These are phyloP conservation scores for Amanita jacksonii DNA, from an alignment of 768 basidiomycete species.

Conservation along the genomic window DNA sequence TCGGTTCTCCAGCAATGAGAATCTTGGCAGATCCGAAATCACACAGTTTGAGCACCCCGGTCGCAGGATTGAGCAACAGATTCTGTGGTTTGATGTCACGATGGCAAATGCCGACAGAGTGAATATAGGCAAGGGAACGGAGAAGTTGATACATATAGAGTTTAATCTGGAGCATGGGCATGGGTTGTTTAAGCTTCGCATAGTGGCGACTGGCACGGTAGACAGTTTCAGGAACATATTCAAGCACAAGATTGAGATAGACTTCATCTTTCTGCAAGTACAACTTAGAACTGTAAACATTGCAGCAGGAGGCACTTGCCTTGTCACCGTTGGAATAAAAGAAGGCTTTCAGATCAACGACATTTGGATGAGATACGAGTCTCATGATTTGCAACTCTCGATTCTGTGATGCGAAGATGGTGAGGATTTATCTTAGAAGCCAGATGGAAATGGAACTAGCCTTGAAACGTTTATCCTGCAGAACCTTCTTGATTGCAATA, in stretches of 20 bases:
- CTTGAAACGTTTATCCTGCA: constrained; percentile 99
- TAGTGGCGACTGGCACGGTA: constrained; percentile 99
- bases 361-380: constrained; percentile 92
- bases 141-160: constrained; percentile 99
- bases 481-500: constrained; percentile 99
- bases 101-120: constrained; percentile 98
- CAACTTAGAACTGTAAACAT: not conserved
- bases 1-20: constrained; percentile 93
- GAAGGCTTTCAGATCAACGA: constrained; percentile 94
- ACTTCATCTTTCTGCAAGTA: constrained; percentile 90
- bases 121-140: constrained; percentile 97
- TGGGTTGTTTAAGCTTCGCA: constrained; percentile 98
- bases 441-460: constrained; percentile 35
- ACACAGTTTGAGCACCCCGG: constrained; percentile 94
- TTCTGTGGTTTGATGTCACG: constrained; percentile 99
- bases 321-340: constrained; percentile 99
- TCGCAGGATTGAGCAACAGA: constrained; percentile 91
- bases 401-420: constrained; percentile 47
- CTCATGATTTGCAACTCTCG: constrained; percentile 99
- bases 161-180: constrained; percentile 99
- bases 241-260: constrained; percentile 97
- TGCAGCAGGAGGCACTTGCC: constrained; percentile 33
- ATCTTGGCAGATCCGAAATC: constrained; percentile 99
- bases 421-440: constrained; percentile 3
- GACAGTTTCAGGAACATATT: constrained; percentile 99